These are phyloP conservation scores for Didymella keratinophila DNA, from an alignment of 2,329 filamentous ascomycete species.

Conservation along the genomic window DNA sequence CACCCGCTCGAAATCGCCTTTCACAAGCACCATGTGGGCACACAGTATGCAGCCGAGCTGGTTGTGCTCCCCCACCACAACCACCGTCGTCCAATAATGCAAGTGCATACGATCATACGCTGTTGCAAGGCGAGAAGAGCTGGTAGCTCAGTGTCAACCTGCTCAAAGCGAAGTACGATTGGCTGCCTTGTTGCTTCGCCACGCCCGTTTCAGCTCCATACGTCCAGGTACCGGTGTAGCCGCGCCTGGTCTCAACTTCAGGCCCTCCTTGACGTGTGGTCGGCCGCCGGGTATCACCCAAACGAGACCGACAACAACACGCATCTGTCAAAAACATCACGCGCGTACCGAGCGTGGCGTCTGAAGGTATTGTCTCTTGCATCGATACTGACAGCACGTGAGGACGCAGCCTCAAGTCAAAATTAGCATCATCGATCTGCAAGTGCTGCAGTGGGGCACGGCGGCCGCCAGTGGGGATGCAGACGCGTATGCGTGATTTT, in stretches of 20 bases:
- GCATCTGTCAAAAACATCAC: constrained; percentile 15
- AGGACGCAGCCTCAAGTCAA: constrained; percentile 5
- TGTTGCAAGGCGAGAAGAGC: constrained; percentile 15
- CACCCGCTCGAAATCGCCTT: neutral
- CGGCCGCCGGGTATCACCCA: constrained; percentile 18
- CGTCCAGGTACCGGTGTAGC: constrained; percentile 8
- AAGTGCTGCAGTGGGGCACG: constrained; percentile 14
- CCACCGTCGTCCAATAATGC: constrained; percentile 10
- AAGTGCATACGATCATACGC: constrained; percentile 10
- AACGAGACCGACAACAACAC: constrained; percentile 12
- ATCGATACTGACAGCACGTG: constrained; percentile 10
- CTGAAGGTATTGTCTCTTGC: constrained; percentile 5
- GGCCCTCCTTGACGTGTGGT: constrained; percentile 6
- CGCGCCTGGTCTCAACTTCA: constrained; percentile 4
- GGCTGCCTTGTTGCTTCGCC: constrained; percentile 19
- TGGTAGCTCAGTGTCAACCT: constrained; percentile 3
- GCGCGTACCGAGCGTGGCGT: constrained; percentile 13
- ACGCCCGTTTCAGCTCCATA: constrained; percentile 16
- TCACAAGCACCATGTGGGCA: constrained; percentile 8
- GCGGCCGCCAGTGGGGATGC: constrained; percentile 19
- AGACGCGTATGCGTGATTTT: constrained; percentile 20
- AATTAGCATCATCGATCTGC: constrained; percentile 24
- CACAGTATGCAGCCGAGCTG: constrained; percentile 5
- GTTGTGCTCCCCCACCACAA: constrained; percentile 12
- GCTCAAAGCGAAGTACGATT: constrained; percentile 5